Evolutionary conservation across 441 rosid genomes (phyloP).

Genomic region (Hura crepitans): DNA sequence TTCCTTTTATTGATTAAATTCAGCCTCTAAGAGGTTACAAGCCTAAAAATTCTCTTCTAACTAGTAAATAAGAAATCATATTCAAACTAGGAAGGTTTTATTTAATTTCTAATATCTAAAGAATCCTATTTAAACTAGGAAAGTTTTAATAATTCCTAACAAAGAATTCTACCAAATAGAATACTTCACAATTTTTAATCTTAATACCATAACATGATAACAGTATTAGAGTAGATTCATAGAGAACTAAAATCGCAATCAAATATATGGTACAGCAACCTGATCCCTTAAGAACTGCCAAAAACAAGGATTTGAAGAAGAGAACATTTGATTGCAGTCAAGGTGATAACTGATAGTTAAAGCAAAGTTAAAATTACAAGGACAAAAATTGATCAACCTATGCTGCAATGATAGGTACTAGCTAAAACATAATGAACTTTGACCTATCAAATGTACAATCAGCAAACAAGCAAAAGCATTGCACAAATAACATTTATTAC

Average conservation of each 20-base stretch:
- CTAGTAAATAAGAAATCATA: no score
- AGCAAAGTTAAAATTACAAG: not conserved
- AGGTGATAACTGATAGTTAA: not conserved
- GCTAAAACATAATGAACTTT: not conserved
- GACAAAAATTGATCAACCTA: constrained; percentile 2
- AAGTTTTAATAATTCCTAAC: no score
- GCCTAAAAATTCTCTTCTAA: no score
- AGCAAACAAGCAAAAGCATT: not conserved
- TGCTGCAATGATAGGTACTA: not conserved
- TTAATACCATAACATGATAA: no score
- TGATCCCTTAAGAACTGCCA: not conserved
- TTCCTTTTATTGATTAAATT: no score
- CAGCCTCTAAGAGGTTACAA: no score
- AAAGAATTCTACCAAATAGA: no score
- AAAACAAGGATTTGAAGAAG: not conserved
- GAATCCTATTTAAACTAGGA: no score
- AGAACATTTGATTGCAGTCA: not conserved
- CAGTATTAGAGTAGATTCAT: not conserved
- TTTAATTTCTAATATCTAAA: no score
- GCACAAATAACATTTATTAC: constrained; percentile 1
- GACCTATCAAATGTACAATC: not conserved
- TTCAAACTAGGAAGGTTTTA: no score
- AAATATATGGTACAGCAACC: not conserved
- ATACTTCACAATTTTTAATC: no score
- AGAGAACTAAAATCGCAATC: not conserved